Evolutionary conservation across 2,329 filamentous ascomycete species (phyloP), one percentile per base, ranked within the genome.

Genomic region (Trichoderma endophyticum): DNA sequence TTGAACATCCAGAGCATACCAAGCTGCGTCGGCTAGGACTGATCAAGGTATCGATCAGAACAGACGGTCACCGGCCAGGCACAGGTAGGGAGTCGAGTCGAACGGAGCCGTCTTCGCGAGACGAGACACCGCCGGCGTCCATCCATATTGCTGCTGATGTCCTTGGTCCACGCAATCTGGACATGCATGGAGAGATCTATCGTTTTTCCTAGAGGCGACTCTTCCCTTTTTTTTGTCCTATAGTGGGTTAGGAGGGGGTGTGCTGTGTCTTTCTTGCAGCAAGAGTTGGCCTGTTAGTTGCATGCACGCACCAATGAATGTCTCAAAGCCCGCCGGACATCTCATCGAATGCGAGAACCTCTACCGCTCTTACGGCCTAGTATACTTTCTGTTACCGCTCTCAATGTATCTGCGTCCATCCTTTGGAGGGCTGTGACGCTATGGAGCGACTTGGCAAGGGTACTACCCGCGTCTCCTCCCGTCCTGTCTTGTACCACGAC

Each of bases 191-290:
- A 68, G 34, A 68, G 65, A 68, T 68, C 65, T 15, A 59, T 59
- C 64, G 51, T 26, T 32, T 32, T 39, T 12, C 24, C 43, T 15
- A 15, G 12, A 39, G 32, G 59, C 54, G 30, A 36, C 24, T 59
- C 34, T 30, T 32, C 39, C 32, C 39, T 24, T 51, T 51, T 48
- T 48, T 24, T 48, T 21, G 65, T 54, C 18, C 30, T 59, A 18
- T 43, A 43, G 65, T 39, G 24, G 54, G 54, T 28, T n/a, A 30
- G 36, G 36, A n/a, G 12, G 57, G 57, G 32, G 57, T 34, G 15
- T 68, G 65, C 64, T 14, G 24, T 51, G 65, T 43, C 54, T 68
- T 30, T 57, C 65, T 43, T 59, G 65, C 54, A 68, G 34, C 54
- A 59, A 59, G 34, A 48, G 21, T 39, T 43, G 18, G 32, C 34